A percentile compares a stretch with the other conserved stretches of the same genome.
Conservation (phyloP, 2,329 filamentous ascomycete genomes). For the Pseudogymnoascus pannorum region DNA sequence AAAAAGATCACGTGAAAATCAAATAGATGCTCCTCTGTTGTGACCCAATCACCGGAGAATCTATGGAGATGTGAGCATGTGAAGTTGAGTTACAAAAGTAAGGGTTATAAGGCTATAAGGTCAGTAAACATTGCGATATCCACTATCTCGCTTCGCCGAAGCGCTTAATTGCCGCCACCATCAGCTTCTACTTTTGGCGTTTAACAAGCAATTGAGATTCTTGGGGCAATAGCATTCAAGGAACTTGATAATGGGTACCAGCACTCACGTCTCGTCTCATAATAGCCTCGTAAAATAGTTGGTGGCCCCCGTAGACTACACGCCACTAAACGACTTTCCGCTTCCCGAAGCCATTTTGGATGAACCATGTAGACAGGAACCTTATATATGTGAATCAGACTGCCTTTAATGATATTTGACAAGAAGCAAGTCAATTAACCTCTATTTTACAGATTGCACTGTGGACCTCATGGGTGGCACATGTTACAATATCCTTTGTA, state of each 20-base stretch:
- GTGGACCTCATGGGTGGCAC: background rate
- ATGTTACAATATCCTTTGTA: background rate
- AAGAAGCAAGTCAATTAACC: slow-evolving; percentile 1
- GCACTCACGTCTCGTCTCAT: background rate
- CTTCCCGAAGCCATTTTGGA: background rate
- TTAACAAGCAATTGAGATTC: background rate
- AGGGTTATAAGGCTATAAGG: slow-evolving; percentile 3
- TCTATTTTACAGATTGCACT: slow-evolving; percentile 8
- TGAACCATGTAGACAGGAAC: background rate
- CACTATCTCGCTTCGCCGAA: slow-evolving; percentile 1
- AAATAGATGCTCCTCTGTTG: background rate
- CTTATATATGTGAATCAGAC: background rate
- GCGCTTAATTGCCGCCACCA: background rate
- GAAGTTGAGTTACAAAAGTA: background rate
- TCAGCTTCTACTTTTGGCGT: background rate
- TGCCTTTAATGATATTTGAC: background rate
- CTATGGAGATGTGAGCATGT: background rate
- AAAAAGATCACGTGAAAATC: background rate
- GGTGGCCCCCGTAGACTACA: background rate
- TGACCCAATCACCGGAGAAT: background rate
- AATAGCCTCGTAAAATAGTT: background rate
- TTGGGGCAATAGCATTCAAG: background rate
- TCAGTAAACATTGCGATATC: slow-evolving; percentile 2
- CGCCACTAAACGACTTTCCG: background rate
- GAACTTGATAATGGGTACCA: background rate